These are phyloP conservation scores for Elsinoe arachidis DNA, from an alignment of 2,329 filamentous ascomycete genomes.

Conservation along the genomic window DNA sequence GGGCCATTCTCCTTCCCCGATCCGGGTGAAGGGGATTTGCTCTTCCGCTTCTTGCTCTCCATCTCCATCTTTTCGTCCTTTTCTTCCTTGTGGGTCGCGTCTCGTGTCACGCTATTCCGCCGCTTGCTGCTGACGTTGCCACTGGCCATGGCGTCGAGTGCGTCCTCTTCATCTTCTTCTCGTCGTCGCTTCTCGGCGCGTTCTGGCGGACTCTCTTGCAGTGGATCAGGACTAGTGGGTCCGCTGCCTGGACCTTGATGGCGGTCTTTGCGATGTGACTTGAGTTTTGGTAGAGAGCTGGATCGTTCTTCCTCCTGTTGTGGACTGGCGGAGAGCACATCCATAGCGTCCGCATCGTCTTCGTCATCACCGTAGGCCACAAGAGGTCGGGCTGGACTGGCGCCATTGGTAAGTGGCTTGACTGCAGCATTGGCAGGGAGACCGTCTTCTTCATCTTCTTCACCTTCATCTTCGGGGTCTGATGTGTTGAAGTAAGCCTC, in stretches of 20 bases:
- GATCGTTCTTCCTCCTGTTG: constrained; percentile 15
- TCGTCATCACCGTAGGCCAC: constrained; percentile 94
- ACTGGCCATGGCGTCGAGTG: constrained; percentile 69
- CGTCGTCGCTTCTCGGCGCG: constrained; percentile 81
- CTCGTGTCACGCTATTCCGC: constrained; percentile 30
- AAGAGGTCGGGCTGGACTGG: constrained; percentile 59
- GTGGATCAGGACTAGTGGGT: constrained; percentile 9
- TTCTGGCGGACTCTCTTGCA: constrained; percentile 52
- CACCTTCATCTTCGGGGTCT: constrained; percentile 72
- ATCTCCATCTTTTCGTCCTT: constrained; percentile 15
- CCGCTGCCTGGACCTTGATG: constrained; percentile 20
- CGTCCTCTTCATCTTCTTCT: constrained; percentile 89
- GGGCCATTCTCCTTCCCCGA: constrained; percentile 21
- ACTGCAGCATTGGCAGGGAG: constrained; percentile 24
- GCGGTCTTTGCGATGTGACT: constrained; percentile 20
- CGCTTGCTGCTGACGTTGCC: constrained; percentile 32
- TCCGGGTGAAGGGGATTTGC: constrained; percentile 13
- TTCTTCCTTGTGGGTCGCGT: constrained; percentile 18
- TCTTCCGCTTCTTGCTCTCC: constrained; percentile 8
- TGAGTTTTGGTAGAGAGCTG: not conserved
- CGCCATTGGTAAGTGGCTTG: constrained; percentile 49
- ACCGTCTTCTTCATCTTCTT: constrained; percentile 24
- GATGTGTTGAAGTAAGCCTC: constrained; percentile 91
- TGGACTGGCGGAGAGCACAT: constrained; percentile 29
- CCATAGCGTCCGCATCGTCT: constrained; percentile 56